Evolutionary conservation across 768 basidiomycete species (phyloP).

Genomic region (Hericium rajendrae): DNA sequence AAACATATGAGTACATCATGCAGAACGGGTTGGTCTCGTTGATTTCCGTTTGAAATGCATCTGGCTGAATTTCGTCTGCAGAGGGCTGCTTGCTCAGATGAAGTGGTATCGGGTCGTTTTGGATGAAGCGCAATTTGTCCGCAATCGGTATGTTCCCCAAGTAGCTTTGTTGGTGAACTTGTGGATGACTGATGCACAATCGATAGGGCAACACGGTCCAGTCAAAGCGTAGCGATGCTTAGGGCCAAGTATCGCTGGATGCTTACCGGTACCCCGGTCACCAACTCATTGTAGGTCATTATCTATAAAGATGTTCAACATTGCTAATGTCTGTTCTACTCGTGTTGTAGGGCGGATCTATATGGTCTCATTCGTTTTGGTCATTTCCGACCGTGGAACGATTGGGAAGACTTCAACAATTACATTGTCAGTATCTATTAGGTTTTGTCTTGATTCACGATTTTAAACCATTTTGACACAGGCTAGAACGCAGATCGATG

Average conservation of each 20-base stretch:
- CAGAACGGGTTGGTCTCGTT: slow-evolving; percentile 35
- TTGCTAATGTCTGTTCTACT: background rate
- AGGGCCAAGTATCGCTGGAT: slow-evolving; percentile 66
- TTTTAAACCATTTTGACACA: slow-evolving; percentile 14
- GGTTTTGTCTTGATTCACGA: background rate
- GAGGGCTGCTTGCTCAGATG: slow-evolving; percentile 51
- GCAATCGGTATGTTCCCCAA: slow-evolving; percentile 37
- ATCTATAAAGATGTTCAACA: background rate
- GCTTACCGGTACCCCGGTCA: slow-evolving; percentile 69
- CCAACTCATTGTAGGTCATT: slow-evolving; percentile 50
- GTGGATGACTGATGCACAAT: background rate
- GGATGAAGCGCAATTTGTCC: slow-evolving; percentile 74
- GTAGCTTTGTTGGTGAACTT: background rate
- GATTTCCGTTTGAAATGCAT: background rate
- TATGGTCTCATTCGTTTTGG: slow-evolving; percentile 66
- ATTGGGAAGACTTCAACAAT: slow-evolving; percentile 58
- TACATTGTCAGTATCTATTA: slow-evolving; percentile 34
- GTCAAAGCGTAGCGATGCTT: slow-evolving; percentile 49
- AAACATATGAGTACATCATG: slow-evolving; percentile 39
- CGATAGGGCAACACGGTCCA: slow-evolving; percentile 43
- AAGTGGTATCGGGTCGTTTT: slow-evolving; percentile 63
- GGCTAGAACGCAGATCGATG: slow-evolving; percentile 43
- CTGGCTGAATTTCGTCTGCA: background rate
- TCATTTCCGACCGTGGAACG: slow-evolving; percentile 59
- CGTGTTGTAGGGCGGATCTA: slow-evolving; percentile 44